Conservation (phyloP, 805 yeast genomes). For the Clavispora santaluciae region DNA sequence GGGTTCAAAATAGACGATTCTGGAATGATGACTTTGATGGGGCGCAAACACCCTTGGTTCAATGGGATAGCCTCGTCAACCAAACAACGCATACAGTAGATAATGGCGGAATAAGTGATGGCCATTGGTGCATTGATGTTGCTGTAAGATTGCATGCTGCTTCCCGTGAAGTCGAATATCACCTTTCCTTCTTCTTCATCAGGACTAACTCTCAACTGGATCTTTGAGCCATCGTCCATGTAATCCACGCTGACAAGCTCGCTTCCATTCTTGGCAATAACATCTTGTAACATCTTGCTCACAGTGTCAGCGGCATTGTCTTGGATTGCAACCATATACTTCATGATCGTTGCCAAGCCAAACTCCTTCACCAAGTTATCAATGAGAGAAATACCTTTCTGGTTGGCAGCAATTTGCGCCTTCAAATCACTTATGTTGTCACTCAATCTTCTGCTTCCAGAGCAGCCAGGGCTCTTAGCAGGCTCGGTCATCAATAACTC, state of each 20-base stretch:
- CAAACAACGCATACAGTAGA: conserved; percentile 80
- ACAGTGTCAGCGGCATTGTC: conserved; percentile 17
- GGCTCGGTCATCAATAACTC: conserved; percentile 66
- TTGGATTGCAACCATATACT: conserved; percentile 17
- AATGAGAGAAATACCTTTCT: conserved; percentile 13
- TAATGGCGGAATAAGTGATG: conserved; percentile 81
- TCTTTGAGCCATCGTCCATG: conserved; percentile 80
- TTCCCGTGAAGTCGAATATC: conserved; percentile 77
- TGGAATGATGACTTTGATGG: conserved; percentile 54
- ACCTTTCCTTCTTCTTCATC: conserved; percentile 51
- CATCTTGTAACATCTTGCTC: conserved; percentile 12
- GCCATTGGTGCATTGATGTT: conserved; percentile 92
- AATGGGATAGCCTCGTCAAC: conserved; percentile 86
- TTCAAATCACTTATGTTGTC: conserved; percentile 69
- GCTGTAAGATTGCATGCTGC: conserved; percentile 83
- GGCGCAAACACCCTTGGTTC: conserved; percentile 87
- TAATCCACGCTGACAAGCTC: conserved; percentile 37
- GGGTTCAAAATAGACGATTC: conserved; percentile 55
- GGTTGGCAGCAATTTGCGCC: conserved; percentile 33
- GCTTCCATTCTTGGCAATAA: conserved; percentile 14
- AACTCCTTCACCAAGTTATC: conserved; percentile 14
- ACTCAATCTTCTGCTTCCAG: conserved; percentile 78
- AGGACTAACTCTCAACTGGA: conserved; percentile 50
- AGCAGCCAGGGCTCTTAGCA: conserved; percentile 76
- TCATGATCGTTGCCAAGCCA: conserved; percentile 13